Percentiles rank a stretch among this genome's conserved stretches.
phyloP scores from a whole-genome alignment of 345 rosid species.

The Eucalyptus tenuipes region DNA sequence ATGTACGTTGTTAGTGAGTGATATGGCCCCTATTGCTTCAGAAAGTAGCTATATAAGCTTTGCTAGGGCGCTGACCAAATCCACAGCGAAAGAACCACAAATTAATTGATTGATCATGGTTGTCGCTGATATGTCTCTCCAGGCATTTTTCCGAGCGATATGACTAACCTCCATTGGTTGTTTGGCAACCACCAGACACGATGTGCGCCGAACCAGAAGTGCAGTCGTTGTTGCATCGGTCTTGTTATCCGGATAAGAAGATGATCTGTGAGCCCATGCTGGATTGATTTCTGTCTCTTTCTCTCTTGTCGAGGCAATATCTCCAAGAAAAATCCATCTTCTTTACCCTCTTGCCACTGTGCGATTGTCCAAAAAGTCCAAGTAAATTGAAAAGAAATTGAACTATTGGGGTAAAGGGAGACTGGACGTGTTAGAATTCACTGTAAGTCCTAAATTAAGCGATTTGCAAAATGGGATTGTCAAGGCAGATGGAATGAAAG shows the following conservation, averaged over 20 bases:
- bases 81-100: not conserved
- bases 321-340: not conserved
- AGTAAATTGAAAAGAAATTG: not conserved
- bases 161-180: not conserved
- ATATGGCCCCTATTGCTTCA: not conserved
- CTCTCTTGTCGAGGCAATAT: not conserved
- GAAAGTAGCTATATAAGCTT: not conserved
- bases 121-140: not conserved
- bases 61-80: not conserved
- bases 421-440: not conserved
- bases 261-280: not conserved
- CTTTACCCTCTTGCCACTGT: not conserved
- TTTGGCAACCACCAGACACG: not conserved
- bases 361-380: not conserved
- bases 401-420: not conserved
- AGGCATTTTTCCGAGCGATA: not conserved
- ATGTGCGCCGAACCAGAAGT: not conserved
- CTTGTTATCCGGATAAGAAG: not conserved
- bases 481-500: not conserved
- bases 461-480: not conserved
- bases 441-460: not conserved
- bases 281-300: not conserved
- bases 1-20: not conserved
- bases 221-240: not conserved
- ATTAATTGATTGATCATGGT: not conserved